phyloP scores from a whole-genome alignment of 768 basidiomycete species.

The Phylloporus sp. region DNA sequence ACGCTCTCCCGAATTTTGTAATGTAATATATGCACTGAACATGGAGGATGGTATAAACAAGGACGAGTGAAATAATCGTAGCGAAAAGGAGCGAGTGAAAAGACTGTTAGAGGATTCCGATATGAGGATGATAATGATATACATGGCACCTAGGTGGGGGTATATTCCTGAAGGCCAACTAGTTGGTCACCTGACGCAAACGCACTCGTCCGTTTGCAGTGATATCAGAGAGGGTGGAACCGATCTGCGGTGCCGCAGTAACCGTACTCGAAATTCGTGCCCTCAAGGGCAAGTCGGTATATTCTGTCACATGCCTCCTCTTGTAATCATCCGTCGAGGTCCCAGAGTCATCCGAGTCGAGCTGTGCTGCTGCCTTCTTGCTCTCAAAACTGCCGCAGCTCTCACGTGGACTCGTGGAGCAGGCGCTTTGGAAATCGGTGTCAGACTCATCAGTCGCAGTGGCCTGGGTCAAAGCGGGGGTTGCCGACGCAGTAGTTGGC shows the following conservation, averaged over 20 bases:
- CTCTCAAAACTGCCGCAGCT: conserved; percentile 52
- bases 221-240: conserved; percentile 39
- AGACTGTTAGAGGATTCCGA: conserved; percentile 14
- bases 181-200: conserved; percentile 17
- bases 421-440: conserved; percentile 85
- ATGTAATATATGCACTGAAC: conserved; percentile 28
- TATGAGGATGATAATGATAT: conserved; percentile 17
- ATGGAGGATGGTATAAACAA: conserved; percentile 20
- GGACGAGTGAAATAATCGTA: conserved; percentile 20
- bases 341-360: conserved; percentile 30
- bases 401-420: conserved; percentile 68
- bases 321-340: conserved; percentile 30
- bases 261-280: conserved; percentile 55
- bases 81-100: conserved; percentile 18
- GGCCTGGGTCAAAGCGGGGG: conserved; percentile 33
- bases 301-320: conserved; percentile 29
- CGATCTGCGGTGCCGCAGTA: conserved; percentile 45
- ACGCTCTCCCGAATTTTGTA: conserved; percentile 12
- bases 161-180: conserved; percentile 26
- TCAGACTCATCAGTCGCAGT: conserved; percentile 70
- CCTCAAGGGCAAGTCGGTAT: conserved; percentile 38
- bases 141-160: conserved; percentile 17
- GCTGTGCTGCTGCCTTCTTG: conserved; percentile 18
- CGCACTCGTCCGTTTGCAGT: conserved; percentile 28
- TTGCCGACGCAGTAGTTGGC: conserved; percentile 29